A percentile compares a stretch with the other conserved stretches of the same genome.
Evolutionary conservation across 306 rosid species (phyloP).

Genomic region (Cyclanthera cordifolia): DNA sequence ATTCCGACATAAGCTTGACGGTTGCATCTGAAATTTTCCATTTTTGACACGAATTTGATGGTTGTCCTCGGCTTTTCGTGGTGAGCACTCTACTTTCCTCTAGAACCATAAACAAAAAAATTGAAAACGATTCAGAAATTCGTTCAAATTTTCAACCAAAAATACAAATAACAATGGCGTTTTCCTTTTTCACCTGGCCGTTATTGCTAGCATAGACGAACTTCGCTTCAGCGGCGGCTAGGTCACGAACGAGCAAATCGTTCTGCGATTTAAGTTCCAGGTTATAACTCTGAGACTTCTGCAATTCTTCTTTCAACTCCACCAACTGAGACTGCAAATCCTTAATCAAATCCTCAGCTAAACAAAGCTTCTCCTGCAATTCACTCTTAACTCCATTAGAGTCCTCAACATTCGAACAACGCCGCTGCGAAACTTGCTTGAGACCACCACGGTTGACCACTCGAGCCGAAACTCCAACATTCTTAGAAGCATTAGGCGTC

Average conservation of each 20-base stretch:
- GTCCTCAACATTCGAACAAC: constrained; percentile 34
- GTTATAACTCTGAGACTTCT: constrained; percentile 37
- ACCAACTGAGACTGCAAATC: constrained; percentile 45
- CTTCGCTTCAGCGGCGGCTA: constrained; percentile 63
- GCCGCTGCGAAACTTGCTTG: constrained; percentile 32
- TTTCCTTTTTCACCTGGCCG: constrained; percentile 34
- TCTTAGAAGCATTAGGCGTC: constrained; percentile 29
- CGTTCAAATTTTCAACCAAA: neutral
- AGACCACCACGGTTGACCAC: constrained; percentile 21
- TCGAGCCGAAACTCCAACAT: constrained; percentile 26
- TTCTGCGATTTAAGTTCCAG: constrained; percentile 51
- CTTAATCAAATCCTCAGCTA: constrained; percentile 44
- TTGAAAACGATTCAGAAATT: neutral
- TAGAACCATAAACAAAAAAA: constrained; percentile 14
- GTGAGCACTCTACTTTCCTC: constrained; percentile 44
- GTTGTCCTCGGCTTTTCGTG: too few relatives aligned
- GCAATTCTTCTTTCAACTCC: constrained; percentile 59
- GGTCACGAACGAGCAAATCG: constrained; percentile 38
- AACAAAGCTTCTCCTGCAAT: constrained; percentile 33
- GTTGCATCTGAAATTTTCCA: constrained; percentile 17
- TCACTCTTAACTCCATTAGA: constrained; percentile 33
- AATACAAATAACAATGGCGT: neutral
- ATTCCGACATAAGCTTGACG: neutral
- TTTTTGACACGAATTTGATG: constrained; percentile 30
- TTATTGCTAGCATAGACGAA: constrained; percentile 18